These are phyloP conservation scores for Haematococcus sp. DNA, from an alignment of 139 green algal species.

Conservation along the genomic window DNA sequence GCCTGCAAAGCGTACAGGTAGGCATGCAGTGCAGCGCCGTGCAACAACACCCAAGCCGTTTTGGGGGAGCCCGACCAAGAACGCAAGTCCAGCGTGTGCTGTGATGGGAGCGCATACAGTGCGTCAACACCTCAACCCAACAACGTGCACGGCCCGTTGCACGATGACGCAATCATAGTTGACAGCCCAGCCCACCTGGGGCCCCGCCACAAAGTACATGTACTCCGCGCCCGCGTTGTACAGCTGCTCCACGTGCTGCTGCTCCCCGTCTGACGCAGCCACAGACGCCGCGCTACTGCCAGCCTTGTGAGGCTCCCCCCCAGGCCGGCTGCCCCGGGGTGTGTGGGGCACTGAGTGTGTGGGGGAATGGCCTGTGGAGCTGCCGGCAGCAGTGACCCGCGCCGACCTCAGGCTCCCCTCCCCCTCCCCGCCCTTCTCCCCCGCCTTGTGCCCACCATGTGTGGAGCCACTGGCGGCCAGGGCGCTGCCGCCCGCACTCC, in stretches of 20 bases:
- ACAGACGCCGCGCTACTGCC: neutral
- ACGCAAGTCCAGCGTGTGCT: too few species aligned
- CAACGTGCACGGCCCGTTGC: too few species aligned
- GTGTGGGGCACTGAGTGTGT: too few species aligned
- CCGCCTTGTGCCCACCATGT: neutral
- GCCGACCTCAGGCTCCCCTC: neutral
- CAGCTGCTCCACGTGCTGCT: constrained; percentile 5
- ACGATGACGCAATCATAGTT: too few species aligned
- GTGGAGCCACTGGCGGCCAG: too few species aligned
- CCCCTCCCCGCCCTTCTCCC: neutral
- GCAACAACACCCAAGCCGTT: too few species aligned
- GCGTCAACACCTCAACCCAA: too few species aligned
- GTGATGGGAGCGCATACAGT: too few species aligned
- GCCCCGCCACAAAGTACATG: constrained; percentile 55
- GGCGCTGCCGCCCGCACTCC: neutral
- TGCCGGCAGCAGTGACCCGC: neutral
- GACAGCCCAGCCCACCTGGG: constrained; percentile 36
- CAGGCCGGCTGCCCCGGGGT: too few species aligned
- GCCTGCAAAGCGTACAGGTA: constrained; percentile 32
- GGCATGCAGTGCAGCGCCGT: too few species aligned
- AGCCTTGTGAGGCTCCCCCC: neutral
- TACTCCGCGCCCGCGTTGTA: constrained; percentile 40
- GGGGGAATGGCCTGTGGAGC: neutral
- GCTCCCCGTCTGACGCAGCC: neutral
- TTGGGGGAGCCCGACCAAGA: too few species aligned